Evolutionary conservation across 768 basidiomycete species (phyloP).

Genomic region (Auriscalpium vulgare): DNA sequence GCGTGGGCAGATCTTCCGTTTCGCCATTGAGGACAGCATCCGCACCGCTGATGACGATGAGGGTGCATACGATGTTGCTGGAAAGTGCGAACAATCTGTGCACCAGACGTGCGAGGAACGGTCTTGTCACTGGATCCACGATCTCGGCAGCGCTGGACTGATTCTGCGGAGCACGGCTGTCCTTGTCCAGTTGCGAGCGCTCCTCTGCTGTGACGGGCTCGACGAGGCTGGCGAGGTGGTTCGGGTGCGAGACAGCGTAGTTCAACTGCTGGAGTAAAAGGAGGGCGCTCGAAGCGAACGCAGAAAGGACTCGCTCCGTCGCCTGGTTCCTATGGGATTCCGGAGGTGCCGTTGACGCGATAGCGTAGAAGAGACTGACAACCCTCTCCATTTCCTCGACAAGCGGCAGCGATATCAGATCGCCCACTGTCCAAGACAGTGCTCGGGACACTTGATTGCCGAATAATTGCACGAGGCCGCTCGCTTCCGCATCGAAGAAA

Average conservation of each 20-base stretch:
- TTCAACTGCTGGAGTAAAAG: slow-evolving; percentile 81
- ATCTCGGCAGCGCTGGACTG: slow-evolving; percentile 33
- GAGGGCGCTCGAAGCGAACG: slow-evolving; percentile 61
- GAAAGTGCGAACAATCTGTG: slow-evolving; percentile 67
- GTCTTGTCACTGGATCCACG: slow-evolving; percentile 58
- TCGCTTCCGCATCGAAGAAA: slow-evolving; percentile 78
- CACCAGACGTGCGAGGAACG: slow-evolving; percentile 63
- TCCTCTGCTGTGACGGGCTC: slow-evolving; percentile 79
- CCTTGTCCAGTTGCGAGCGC: slow-evolving; percentile 58
- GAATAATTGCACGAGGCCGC: slow-evolving; percentile 80
- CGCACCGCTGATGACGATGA: slow-evolving; percentile 63
- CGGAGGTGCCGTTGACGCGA: slow-evolving; percentile 50
- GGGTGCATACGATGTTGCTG: slow-evolving; percentile 58
- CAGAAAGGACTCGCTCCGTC: slow-evolving; percentile 55
- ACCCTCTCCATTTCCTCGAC: slow-evolving; percentile 81
- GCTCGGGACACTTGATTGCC: slow-evolving; percentile 72
- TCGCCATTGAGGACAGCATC: slow-evolving; percentile 58
- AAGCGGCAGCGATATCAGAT: slow-evolving; percentile 65
- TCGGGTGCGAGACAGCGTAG: slow-evolving; percentile 86
- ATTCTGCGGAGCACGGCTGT: slow-evolving; percentile 26
- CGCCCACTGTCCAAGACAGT: slow-evolving; percentile 76
- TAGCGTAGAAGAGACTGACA: slow-evolving; percentile 67
- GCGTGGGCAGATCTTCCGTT: slow-evolving; percentile 63
- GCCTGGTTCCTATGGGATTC: slow-evolving; percentile 39
- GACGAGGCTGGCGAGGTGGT: slow-evolving; percentile 73